A percentile compares a stretch with the other conserved stretches of the same genome.
phyloP scores from a whole-genome alignment of 768 basidiomycete species.

The Termitomyces sp. region DNA sequence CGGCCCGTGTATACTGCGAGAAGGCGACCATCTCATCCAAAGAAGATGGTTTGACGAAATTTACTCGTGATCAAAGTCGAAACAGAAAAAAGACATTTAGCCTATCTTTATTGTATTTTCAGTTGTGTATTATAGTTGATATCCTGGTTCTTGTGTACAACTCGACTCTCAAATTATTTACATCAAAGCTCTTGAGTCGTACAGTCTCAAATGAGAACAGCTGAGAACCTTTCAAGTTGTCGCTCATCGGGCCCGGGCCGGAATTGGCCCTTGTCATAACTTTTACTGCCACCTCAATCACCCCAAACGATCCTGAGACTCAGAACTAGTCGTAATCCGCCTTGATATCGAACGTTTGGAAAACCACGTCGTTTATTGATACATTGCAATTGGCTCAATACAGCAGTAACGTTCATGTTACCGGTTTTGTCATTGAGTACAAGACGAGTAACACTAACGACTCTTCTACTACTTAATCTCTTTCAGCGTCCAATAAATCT shows the following conservation, averaged over 20 bases:
- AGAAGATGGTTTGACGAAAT: conserved; percentile 20
- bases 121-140: not conserved
- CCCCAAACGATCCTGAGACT: not conserved
- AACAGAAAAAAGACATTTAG: not conserved
- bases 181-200: not conserved
- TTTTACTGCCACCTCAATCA: not conserved
- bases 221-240: too few relatives aligned
- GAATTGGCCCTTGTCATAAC: too few relatives aligned
- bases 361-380: not conserved
- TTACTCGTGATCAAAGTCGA: conserved; percentile 4
- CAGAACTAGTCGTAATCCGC: not conserved
- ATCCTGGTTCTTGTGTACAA: not conserved
- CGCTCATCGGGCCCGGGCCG: too few relatives aligned
- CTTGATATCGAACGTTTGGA: not conserved
- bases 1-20: conserved; percentile 21
- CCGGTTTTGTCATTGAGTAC: not conserved
- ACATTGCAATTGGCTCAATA: too few relatives aligned
- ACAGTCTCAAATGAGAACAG: not conserved
- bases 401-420: not conserved
- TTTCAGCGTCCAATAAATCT: not conserved
- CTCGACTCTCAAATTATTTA: not conserved
- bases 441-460: too few relatives aligned
- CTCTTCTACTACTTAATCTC: too few relatives aligned
- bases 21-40: conserved; percentile 18
- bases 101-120: conserved; percentile 12